Conservation (phyloP, 495 filamentous ascomycete genomes). For the Hypoxylon lenormandii region DNA sequence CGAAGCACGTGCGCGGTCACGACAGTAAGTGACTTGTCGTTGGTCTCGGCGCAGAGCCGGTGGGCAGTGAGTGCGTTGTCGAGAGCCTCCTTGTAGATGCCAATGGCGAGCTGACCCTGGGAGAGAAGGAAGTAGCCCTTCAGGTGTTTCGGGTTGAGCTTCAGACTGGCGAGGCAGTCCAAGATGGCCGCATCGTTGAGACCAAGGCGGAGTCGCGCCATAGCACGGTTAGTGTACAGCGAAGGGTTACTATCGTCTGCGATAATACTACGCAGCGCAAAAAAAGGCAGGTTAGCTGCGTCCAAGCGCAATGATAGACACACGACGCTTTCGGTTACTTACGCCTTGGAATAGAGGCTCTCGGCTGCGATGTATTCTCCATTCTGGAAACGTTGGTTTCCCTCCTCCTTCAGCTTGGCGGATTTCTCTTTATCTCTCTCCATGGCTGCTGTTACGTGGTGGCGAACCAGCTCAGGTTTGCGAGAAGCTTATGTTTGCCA, state of each 20-base stretch:
- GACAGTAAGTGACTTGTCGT: conserved; percentile 70
- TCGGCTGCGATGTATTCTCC: conserved; percentile 82
- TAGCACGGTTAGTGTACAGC: conserved; percentile 88
- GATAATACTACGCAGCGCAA: conserved; percentile 60
- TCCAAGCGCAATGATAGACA: conserved; percentile 1
- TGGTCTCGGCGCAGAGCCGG: conserved; percentile 70
- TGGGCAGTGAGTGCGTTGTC: conserved; percentile 79
- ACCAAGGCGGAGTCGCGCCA: conserved; percentile 79
- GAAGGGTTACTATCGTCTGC: conserved; percentile 70
- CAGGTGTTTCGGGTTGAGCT: conserved; percentile 72
- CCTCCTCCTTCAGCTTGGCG: conserved; percentile 66
- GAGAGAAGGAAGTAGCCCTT: conserved; percentile 89
- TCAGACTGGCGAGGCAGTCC: conserved; percentile 80
- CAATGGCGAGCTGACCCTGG: conserved; percentile 80
- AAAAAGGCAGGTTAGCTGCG: conserved; percentile 9
- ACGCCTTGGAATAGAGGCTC: conserved; percentile 86
- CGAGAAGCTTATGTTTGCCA: too few relatives aligned
- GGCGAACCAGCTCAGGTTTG: not conserved
- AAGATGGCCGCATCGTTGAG: conserved; percentile 79
- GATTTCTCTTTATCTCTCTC: conserved; percentile 46
- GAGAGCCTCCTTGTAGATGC: conserved; percentile 80
- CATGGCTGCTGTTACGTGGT: conserved; percentile 26
- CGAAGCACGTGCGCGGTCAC: conserved; percentile 75
- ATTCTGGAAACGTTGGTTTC: conserved; percentile 72
- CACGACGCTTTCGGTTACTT: conserved; percentile 48